Conservation (phyloP, 108 stramenopile species). For the Discostella pseudostelligera region DNA sequence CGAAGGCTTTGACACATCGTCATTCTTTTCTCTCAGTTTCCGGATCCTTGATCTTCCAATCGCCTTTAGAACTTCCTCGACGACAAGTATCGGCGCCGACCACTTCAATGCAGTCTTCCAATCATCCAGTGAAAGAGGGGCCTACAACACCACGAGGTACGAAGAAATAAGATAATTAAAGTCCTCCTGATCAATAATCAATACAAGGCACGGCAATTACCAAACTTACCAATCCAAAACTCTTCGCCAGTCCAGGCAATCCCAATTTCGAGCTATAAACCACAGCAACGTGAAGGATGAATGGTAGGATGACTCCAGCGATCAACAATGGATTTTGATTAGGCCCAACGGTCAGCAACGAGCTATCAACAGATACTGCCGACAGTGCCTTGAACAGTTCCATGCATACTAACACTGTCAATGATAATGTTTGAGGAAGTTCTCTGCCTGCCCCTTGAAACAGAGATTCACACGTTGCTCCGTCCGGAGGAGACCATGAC, state of each 20-base stretch:
- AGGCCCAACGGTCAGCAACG: conserved; percentile 85
- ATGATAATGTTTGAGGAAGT: conserved; percentile 87
- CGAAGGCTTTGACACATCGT: neutral
- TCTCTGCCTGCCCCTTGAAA: conserved; percentile 80
- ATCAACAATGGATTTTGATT: conserved; percentile 88
- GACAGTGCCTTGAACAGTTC: conserved; percentile 95
- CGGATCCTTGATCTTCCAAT: conserved; percentile 19
- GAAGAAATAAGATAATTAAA: neutral
- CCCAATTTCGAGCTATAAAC: conserved; percentile 66
- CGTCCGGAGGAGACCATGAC: conserved; percentile 43
- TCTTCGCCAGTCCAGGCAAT: conserved; percentile 70
- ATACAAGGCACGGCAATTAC: neutral
- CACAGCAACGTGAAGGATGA: conserved; percentile 85
- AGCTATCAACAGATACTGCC: conserved; percentile 94
- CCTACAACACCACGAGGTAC: conserved; percentile 1
- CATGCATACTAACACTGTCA: conserved; percentile 94
- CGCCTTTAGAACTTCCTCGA: conserved; percentile 88
- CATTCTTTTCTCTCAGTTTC: conserved; percentile 7
- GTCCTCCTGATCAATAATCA: neutral
- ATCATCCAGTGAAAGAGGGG: conserved; percentile 67
- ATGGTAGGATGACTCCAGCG: conserved; percentile 88
- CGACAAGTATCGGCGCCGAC: conserved; percentile 86
- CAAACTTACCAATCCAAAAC: conserved; percentile 80
- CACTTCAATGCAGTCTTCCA: conserved; percentile 86
- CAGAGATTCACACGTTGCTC: conserved; percentile 55